Base-by-base conservation (phyloP, 2,329 filamentous ascomycete genomes). In the Ophiostoma sp. region DNA sequence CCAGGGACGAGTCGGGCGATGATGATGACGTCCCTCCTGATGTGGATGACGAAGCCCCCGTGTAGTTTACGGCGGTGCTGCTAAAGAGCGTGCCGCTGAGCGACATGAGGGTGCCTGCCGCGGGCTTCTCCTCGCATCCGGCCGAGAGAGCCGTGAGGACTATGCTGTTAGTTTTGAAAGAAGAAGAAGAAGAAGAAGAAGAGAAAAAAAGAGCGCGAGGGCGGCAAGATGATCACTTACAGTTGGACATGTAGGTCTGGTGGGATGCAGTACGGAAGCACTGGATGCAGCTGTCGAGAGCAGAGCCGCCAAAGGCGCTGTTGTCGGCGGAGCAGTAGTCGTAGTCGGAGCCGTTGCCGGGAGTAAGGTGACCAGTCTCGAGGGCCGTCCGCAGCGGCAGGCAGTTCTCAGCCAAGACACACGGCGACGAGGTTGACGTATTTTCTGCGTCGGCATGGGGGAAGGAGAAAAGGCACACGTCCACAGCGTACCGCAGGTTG, bases 181-280 rank as follows among this genome's bases (percentile, higher is more conserved):
- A n/a, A n/a, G n/a, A 10, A 72, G 75, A 85, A 84, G 85, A 73
- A 86, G 85, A 1, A 82, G 77, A 1, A 85, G 74, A 60, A 84
- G 85, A 2, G 72, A 48, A 1, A 8, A 48, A 48, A 48, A 48
- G 11, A 39, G 36, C 10, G 36, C 36, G 27, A 39, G 36, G 36
- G 6, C 36, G 36, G 10, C 36, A 11, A 3, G 7, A 27, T 60
- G 23, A 23, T 31, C 31, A 65, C 35, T 11, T 39, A 41, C 62
- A 65, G n/a, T 65, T 65, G 7, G 62, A 17, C 20, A 65, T 36
- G 35, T 65, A 65, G 15, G 62, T 75, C 68, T 84, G 81, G 5
- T 79, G 78, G 74, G 1, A 80, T 74, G 62, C 84, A 85, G 0
- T 78, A 72, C 20, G 79, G 11, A 67, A 27, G 23, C 65, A 67